Conservation (phyloP, 768 basidiomycete species). For the Lyophyllum atratum region DNA sequence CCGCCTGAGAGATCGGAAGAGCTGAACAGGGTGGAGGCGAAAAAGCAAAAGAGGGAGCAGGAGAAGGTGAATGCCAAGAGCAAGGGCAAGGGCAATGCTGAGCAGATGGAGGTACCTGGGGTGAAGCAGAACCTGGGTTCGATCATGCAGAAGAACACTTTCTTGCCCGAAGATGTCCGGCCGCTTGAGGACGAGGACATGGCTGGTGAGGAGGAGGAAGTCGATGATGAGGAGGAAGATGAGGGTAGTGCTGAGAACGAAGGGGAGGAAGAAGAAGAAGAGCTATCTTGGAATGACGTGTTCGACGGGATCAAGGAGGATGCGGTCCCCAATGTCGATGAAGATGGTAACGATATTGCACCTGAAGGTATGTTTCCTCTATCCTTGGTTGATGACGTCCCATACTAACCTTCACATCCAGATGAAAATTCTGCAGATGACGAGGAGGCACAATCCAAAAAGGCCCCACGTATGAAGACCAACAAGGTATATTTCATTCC, state of each 20-base stretch:
- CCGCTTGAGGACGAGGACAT: slow-evolving; percentile 57
- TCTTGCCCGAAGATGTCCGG: slow-evolving; percentile 81
- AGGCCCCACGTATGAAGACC: slow-evolving; percentile 87
- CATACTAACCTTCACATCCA: slow-evolving; percentile 2
- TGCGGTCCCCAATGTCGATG: slow-evolving; percentile 24
- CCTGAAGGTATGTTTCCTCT: slow-evolving; percentile 26
- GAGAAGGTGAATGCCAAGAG: slow-evolving; percentile 44
- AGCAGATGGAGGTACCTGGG: slow-evolving; percentile 47
- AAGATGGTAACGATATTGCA: slow-evolving; percentile 26
- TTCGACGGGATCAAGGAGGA: slow-evolving; percentile 59
- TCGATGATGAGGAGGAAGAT: slow-evolving; percentile 37
- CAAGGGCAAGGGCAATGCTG: slow-evolving; percentile 50
- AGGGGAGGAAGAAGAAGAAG: slow-evolving; percentile 47
- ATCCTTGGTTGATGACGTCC: slow-evolving; percentile 13
- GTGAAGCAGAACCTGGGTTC: slow-evolving; percentile 87
- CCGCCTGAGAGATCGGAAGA: slow-evolving; percentile 85
- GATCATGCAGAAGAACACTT: slow-evolving; percentile 87
- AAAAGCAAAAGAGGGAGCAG: slow-evolving; percentile 45
- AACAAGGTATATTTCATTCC: slow-evolving; percentile 70
- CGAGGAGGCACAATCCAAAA: slow-evolving; percentile 31
- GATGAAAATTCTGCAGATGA: slow-evolving; percentile 10
- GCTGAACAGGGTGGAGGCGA: slow-evolving; percentile 65
- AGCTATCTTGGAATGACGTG: slow-evolving; percentile 85
- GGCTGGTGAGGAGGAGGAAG: slow-evolving; percentile 43
- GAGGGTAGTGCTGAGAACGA: slow-evolving; percentile 40